Conservation (phyloP, 352 stramenopile species). For the Phytophthora rubi region DNA sequence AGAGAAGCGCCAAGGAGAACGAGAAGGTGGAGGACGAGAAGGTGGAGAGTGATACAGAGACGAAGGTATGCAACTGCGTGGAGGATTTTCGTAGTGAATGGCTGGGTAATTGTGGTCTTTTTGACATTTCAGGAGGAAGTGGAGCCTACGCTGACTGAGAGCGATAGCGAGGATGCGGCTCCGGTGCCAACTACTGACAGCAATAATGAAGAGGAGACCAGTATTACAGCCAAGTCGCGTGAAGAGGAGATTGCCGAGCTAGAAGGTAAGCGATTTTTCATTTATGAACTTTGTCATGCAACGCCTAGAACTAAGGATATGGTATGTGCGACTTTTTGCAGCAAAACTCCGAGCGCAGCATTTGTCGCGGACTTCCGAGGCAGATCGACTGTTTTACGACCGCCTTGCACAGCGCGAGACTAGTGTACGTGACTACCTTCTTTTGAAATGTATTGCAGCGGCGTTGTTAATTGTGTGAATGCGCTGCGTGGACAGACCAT, state of each 20-base stretch:
- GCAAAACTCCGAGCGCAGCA: constrained; percentile 49
- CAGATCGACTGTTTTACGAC: constrained; percentile 54
- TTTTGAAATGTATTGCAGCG: not conserved
- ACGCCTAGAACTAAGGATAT: not conserved
- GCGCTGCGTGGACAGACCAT: constrained; percentile 42
- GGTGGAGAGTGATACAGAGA: constrained; percentile 4
- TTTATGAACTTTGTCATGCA: not conserved
- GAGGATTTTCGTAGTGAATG: not conserved
- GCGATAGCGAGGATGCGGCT: constrained; percentile 4
- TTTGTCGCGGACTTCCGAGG: constrained; percentile 39
- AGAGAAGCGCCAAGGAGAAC: not conserved
- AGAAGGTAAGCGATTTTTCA: constrained; percentile 34
- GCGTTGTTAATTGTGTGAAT: not conserved
- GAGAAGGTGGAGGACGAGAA: constrained; percentile 4
- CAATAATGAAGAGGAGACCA: constrained; percentile 9
- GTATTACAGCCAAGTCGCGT: constrained; percentile 23
- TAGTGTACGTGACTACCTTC: constrained; percentile 35
- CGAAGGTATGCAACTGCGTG: constrained; percentile 12
- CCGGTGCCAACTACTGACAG: not conserved
- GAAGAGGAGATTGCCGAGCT: constrained; percentile 58
- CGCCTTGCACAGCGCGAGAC: constrained; percentile 49
- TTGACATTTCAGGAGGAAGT: not conserved
- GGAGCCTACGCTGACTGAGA: not conserved
- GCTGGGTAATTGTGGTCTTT: not conserved
- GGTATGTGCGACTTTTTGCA: constrained; percentile 14